Conservation (phyloP, 805 yeast genomes). For the Komagataella phaffii region DNA sequence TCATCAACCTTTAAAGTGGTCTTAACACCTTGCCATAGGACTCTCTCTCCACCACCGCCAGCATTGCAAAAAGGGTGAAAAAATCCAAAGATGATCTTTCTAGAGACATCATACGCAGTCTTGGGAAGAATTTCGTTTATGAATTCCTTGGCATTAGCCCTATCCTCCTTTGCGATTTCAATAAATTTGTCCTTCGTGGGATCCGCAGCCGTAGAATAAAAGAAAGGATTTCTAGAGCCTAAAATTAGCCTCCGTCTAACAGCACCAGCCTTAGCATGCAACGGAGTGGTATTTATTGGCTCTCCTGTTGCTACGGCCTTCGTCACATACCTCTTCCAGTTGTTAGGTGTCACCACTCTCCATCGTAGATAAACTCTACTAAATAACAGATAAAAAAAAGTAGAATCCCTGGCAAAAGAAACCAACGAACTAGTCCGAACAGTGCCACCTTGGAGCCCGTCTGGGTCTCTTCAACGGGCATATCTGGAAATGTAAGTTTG, state of each 20-base stretch:
- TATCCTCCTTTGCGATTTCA: constrained; percentile 12
- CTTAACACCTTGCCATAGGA: constrained; percentile 85
- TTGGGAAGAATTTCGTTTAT: constrained; percentile 12
- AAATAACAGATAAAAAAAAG: background rate
- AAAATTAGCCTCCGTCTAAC: constrained; percentile 17
- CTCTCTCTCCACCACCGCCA: constrained; percentile 98
- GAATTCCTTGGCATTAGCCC: background rate
- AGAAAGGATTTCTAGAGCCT: constrained; percentile 16
- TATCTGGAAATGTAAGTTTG: background rate
- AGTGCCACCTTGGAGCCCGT: background rate
- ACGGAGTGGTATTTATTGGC: background rate
- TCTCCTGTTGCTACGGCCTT: background rate
- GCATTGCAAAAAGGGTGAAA: constrained; percentile 95
- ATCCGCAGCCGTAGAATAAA: constrained; percentile 17
- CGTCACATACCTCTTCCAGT: background rate
- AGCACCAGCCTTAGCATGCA: constrained; percentile 7
- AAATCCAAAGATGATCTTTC: constrained; percentile 56
- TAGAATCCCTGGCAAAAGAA: background rate
- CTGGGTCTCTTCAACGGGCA: background rate
- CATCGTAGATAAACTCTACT: background rate
- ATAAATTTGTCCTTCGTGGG: constrained; percentile 5
- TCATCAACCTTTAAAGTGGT: constrained; percentile 41
- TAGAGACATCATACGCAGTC: constrained; percentile 20
- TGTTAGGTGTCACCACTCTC: background rate
- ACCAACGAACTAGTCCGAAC: background rate